Percentiles rank a stretch among this genome's conserved stretches.
These are phyloP conservation scores for Boletus holoroseus DNA, from an alignment of 1,284 basidiomycete genomes.

Conservation along the genomic window DNA sequence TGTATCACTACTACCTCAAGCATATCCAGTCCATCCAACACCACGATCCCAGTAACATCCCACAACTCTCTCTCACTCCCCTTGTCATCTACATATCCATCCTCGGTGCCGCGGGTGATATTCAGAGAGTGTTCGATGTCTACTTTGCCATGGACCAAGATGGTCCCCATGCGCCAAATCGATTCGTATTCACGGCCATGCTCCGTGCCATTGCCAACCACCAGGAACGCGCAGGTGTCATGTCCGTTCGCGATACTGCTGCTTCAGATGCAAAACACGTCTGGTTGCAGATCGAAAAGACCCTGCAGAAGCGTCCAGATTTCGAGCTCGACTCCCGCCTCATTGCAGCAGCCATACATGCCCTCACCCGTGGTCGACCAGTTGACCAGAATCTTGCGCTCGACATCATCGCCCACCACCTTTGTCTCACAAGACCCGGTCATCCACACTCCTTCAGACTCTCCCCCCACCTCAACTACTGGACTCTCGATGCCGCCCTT, in stretches of 20 bases:
- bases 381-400: slow-evolving; percentile 60
- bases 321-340: slow-evolving; percentile 50
- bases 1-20: slow-evolving; percentile 52
- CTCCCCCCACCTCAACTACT: slow-evolving; percentile 39
- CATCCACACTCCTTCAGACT: slow-evolving; percentile 36
- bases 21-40: slow-evolving; percentile 46
- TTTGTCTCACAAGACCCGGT: slow-evolving; percentile 50
- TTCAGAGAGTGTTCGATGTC: slow-evolving; percentile 66
- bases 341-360: slow-evolving; percentile 45
- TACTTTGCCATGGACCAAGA: slow-evolving; percentile 57
- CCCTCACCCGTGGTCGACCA: slow-evolving; percentile 49
- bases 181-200: slow-evolving; percentile 56
- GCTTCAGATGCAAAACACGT: slow-evolving; percentile 59
- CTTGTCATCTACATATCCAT: slow-evolving; percentile 58
- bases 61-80: slow-evolving; percentile 44
- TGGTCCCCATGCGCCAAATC: slow-evolving; percentile 53
- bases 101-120: slow-evolving; percentile 50
- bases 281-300: slow-evolving; percentile 59
- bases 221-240: slow-evolving; percentile 19
- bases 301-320: slow-evolving; percentile 39
- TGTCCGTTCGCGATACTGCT: slow-evolving; percentile 16
- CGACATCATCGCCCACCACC: slow-evolving; percentile 55
- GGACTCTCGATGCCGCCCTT: slow-evolving; percentile 51
- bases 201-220: slow-evolving; percentile 46
- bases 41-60: slow-evolving; percentile 39